These are phyloP conservation scores for Nyctanthes arbortristis DNA, from an alignment of 257 asterid species.

Conservation along the genomic window DNA sequence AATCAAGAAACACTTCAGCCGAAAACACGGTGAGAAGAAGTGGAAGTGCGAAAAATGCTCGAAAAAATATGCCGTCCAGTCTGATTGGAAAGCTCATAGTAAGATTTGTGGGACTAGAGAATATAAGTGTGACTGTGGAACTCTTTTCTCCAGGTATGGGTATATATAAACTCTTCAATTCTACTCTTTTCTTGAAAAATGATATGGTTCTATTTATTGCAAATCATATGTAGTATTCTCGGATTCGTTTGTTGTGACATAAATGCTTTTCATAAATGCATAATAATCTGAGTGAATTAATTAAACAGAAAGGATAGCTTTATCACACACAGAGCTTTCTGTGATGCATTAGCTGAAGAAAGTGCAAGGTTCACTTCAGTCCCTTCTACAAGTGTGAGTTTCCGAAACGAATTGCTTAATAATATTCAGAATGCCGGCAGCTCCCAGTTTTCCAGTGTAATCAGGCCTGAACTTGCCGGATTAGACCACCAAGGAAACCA, in stretches of 20 bases:
- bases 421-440: slow-evolving; percentile 36
- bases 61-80: slow-evolving; percentile 88
- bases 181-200: not conserved
- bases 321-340: slow-evolving; percentile 88
- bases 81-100: slow-evolving; percentile 95
- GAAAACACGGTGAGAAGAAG: slow-evolving; percentile 94
- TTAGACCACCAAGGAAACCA: slow-evolving; percentile 37
- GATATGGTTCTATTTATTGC: not conserved
- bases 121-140: slow-evolving; percentile 94
- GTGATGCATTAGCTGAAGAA: slow-evolving; percentile 88
- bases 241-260: slow-evolving; percentile 21
- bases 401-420: slow-evolving; percentile 52
- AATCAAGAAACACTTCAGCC: slow-evolving; percentile 75
- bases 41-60: slow-evolving; percentile 95
- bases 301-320: slow-evolving; percentile 84
- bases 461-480: slow-evolving; percentile 42
- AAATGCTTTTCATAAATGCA: slow-evolving; percentile 18
- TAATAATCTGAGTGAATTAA: not conserved
- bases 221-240: not conserved
- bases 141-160: slow-evolving; percentile 85
- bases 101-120: slow-evolving; percentile 96
- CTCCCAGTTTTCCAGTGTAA: slow-evolving; percentile 39
- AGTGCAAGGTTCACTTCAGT: slow-evolving; percentile 61
- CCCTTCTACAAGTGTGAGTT: slow-evolving; percentile 51
- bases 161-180: not conserved